Conservation (phyloP, 495 filamentous ascomycete species). For the Talaromyces proteolyticus region DNA sequence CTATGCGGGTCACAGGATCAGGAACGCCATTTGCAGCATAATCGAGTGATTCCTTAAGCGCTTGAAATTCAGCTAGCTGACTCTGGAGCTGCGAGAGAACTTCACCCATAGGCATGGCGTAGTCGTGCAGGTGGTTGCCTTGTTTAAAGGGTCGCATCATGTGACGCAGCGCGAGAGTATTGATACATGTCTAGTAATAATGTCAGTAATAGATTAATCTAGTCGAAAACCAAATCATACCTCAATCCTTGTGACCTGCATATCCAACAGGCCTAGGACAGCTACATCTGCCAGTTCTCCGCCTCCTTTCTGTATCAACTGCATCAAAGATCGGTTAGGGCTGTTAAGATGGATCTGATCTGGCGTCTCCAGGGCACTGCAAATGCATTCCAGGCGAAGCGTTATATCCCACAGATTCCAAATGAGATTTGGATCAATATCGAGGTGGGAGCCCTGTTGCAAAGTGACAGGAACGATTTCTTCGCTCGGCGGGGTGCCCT, state of each 20-base stretch:
- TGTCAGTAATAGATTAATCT: constrained; percentile 12
- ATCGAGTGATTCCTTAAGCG: constrained; percentile 41
- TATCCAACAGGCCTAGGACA: constrained; percentile 80
- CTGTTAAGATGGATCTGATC: constrained; percentile 50
- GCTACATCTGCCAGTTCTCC: constrained; percentile 85
- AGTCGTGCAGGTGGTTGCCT: constrained; percentile 37
- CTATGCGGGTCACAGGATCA: constrained; percentile 13
- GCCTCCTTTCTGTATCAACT: constrained; percentile 74
- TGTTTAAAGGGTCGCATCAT: constrained; percentile 49
- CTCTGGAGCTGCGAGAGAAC: constrained; percentile 40
- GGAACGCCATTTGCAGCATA: constrained; percentile 23
- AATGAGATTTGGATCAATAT: constrained; percentile 73
- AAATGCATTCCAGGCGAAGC: constrained; percentile 86
- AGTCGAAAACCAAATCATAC: constrained; percentile 41
- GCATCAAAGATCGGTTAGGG: constrained; percentile 74
- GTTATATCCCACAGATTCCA: constrained; percentile 90
- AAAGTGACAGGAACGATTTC: constrained; percentile 34
- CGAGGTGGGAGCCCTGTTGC: constrained; percentile 49
- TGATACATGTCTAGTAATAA: constrained; percentile 52
- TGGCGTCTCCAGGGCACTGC: constrained; percentile 72
- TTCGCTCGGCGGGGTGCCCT: constrained; percentile 32
- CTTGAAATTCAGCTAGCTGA: constrained; percentile 44
- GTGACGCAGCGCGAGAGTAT: constrained; percentile 60
- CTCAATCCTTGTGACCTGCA: constrained; percentile 93
- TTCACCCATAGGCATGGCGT: constrained; percentile 47